phyloP scores from a whole-genome alignment of 73 alveolate species.

The Diophrys sp. region DNA sequence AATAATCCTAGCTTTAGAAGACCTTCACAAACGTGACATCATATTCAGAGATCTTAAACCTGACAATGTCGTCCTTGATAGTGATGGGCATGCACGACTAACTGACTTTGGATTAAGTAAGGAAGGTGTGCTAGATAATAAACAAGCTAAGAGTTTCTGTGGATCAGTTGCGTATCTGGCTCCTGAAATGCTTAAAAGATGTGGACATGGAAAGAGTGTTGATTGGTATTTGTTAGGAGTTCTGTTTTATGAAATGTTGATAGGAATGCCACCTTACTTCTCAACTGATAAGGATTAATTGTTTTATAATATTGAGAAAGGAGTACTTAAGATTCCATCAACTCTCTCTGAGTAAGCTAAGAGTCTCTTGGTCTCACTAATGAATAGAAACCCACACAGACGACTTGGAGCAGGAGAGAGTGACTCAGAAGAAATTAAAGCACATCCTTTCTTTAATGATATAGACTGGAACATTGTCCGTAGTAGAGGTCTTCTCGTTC shows the following conservation, averaged over 20 bases:
- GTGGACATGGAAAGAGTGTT: conserved; percentile 91
- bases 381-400: conserved; percentile 56
- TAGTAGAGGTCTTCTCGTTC: conserved; percentile 1
- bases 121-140: conserved; percentile 79
- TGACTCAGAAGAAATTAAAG: conserved; percentile 67
- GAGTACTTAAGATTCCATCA: conserved; percentile 74
- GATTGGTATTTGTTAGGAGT: conserved; percentile 89
- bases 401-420: conserved; percentile 63
- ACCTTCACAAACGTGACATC: conserved; percentile 83
- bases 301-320: conserved; percentile 81
- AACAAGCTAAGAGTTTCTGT: conserved; percentile 78
- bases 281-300: conserved; percentile 73
- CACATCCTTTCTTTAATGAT: conserved; percentile 66
- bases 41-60: conserved; percentile 87
- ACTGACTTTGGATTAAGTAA: conserved; percentile 86
- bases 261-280: conserved; percentile 84
- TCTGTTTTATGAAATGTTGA: conserved; percentile 83
- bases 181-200: conserved; percentile 87
- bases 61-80: conserved; percentile 84
- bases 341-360: conserved; percentile 63
- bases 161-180: conserved; percentile 90
- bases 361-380: conserved; percentile 37
- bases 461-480: conserved; percentile 57
- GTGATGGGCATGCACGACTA: conserved; percentile 77
- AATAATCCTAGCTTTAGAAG: conserved; percentile 86